Conservation (phyloP, 805 yeast species). For the Yamadazyma sp. region DNA sequence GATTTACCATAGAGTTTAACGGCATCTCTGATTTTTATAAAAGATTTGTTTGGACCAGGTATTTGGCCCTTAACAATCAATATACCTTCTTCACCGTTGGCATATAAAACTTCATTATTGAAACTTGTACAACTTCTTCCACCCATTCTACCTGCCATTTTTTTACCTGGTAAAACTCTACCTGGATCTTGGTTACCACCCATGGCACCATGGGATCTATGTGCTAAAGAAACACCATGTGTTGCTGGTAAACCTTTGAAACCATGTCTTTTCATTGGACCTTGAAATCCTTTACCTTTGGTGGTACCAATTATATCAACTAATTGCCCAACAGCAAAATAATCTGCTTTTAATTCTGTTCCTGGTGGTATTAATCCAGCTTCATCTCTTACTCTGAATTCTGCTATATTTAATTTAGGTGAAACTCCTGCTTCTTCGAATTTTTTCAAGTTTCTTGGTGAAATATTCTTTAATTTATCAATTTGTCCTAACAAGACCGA, state of each 20-base stretch:
- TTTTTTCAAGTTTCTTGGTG: conserved; percentile 64
- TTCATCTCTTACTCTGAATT: conserved; percentile 73
- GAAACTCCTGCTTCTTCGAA: conserved; percentile 76
- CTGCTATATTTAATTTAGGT: conserved; percentile 73
- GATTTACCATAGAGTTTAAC: conserved; percentile 49
- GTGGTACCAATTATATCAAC: conserved; percentile 78
- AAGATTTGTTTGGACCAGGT: conserved; percentile 81
- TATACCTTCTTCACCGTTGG: conserved; percentile 78
- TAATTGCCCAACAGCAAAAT: conserved; percentile 75
- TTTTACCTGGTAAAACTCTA: conserved; percentile 92
- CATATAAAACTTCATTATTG: conserved; percentile 73
- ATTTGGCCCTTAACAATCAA: conserved; percentile 74
- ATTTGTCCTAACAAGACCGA: conserved; percentile 90
- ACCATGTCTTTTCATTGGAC: conserved; percentile 95
- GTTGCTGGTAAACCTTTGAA: conserved; percentile 88
- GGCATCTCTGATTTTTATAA: conserved; percentile 77
- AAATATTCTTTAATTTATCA: conserved; percentile 57
- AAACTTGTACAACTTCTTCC: conserved; percentile 67
- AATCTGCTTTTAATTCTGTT: conserved; percentile 75
- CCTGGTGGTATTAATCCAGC: conserved; percentile 73
- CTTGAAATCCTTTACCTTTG: conserved; percentile 96
- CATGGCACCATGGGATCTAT: conserved; percentile 95
- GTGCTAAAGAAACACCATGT: conserved; percentile 92
- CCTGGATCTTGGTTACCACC: conserved; percentile 97
- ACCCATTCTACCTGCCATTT: conserved; percentile 99